Base-by-base conservation (phyloP, 305 asterid species). In the Salvia sclarea region DNA sequence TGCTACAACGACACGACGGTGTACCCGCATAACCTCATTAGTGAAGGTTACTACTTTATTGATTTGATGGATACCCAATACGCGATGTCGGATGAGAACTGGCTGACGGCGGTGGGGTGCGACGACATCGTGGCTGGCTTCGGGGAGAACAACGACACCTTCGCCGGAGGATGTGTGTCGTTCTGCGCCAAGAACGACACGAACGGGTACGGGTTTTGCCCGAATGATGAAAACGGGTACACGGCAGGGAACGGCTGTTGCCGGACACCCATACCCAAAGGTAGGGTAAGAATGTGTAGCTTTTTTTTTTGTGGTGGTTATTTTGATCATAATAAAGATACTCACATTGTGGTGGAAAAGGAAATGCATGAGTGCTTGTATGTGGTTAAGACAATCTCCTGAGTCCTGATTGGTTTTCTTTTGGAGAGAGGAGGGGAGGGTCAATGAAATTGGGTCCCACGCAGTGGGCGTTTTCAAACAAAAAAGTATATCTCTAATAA, bases 91-190 rank as follows among this genome's bases (percentile, higher is more conserved):
- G 72, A 69, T 0, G 37, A 43, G 2, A 75, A 75, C 72, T 56
- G 76, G 68, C 58, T 75, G 5, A 75, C 76, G 25, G 64, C 72
- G 7, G 13, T 66, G 40, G 77, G 77, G 57, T 73, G 73, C 68
- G 73, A 73, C 2, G 78, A 66, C 20, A 4, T 73, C 24, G 61
- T 63, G 50, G 14, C 8, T 5, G 64, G 43, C 1, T 2, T 16
- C 9, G 71, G 61, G 20, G 0, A 1, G 1, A 8, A 28, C 10
- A 2, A 3, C 0, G 0, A 8, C 9, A 2, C 0, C 11, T 55
- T 24, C 16, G 66, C 22, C 16, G 58, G 71, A 21, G 71, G 79
- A 37, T 68, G 79, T 3, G 40, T 75, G 2, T 47, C 75, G 13
- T 69, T 21, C 35, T 69, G 79, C 8, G 20, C 56, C 8, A 49